These are phyloP conservation scores for Naegleria lovaniensis DNA, from an alignment of 208 protist genomes.

Conservation along the genomic window DNA sequence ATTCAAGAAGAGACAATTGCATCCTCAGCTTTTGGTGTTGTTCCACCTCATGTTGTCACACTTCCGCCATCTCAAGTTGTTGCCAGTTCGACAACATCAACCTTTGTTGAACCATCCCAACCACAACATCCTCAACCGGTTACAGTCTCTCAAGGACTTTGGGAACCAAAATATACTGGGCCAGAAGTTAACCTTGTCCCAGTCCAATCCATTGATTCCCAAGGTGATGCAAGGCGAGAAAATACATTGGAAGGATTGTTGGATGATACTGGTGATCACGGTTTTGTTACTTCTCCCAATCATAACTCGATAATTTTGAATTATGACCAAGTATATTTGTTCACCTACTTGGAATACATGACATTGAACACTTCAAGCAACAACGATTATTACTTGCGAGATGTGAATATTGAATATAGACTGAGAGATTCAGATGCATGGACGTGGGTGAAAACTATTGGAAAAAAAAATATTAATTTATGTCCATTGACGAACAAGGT, in stretches of 20 bases:
- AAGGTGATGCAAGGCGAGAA: not conserved
- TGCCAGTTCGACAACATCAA: too few relatives aligned
- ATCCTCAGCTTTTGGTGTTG: too few relatives aligned
- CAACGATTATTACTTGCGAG: not conserved
- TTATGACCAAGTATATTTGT: not conserved
- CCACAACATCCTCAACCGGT: too few relatives aligned
- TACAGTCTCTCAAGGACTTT: too few relatives aligned
- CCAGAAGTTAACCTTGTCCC: not conserved
- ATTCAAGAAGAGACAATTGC: not conserved
- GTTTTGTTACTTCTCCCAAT: not conserved
- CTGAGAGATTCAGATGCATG: not conserved
- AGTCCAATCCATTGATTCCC: not conserved
- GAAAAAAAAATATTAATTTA: not conserved
- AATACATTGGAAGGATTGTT: not conserved
- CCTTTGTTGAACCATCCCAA: too few relatives aligned
- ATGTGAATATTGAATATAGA: not conserved
- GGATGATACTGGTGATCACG: not conserved
- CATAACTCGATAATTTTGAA: not conserved
- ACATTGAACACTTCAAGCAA: not conserved
- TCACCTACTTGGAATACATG: not conserved
- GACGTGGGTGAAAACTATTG: not conserved
- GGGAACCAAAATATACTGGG: not conserved
- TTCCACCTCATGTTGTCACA: too few relatives aligned
- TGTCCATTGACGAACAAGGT: not conserved
- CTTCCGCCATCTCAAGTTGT: too few relatives aligned